Evolutionary conservation across 1,139 yeast species (phyloP), one percentile per base, ranked within the genome.

Genomic region (Suhomyces kunorum): DNA sequence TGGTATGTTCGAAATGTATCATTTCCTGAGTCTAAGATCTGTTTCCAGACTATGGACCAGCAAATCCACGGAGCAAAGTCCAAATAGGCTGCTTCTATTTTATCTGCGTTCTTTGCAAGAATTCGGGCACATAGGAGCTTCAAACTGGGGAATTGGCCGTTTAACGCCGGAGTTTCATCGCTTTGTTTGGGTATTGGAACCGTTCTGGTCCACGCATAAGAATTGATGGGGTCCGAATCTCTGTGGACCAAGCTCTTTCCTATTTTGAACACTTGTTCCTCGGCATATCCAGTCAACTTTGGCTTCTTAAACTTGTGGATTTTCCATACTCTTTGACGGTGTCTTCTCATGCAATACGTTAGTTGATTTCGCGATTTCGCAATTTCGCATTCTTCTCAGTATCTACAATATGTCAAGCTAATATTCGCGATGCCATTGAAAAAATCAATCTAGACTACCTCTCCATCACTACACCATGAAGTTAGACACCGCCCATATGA

Each of bases 401-500:
- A n/a, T n/a, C n/a, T n/a, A n/a, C n/a, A n/a, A n/a, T n/a, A n/a
- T n/a, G n/a, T n/a, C n/a, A n/a, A n/a, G n/a, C n/a, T n/a, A 19
- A 14, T 20, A 19, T 5, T 8, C n/a, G 32, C 32, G 32, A 29
- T 29, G 32, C 32, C 24, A 29, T 19, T 12, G 16, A 29, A 18
- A 29, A 29, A 29, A 29, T 15, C 15, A 27, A 27, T 15, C 29
- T 19, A 23, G 16, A n/a, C 12, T n/a, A 15, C 32, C 23, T 31
- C 18, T 16, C 29, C 29, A 32, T 9, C 20, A 19, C 16, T 4
- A 18, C 40, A 67, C 43, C 23, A 90, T 90, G 97, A 92, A 89
- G 75, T 73, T 92, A 42, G 97, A 92, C 55, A 86, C 95, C 0
- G 74, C 94, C 14, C 95, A 89, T 59, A 87, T 92, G 96, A 76